phyloP scores from a whole-genome alignment of 495 filamentous ascomycete genomes.

The Penicillium fimorum region DNA sequence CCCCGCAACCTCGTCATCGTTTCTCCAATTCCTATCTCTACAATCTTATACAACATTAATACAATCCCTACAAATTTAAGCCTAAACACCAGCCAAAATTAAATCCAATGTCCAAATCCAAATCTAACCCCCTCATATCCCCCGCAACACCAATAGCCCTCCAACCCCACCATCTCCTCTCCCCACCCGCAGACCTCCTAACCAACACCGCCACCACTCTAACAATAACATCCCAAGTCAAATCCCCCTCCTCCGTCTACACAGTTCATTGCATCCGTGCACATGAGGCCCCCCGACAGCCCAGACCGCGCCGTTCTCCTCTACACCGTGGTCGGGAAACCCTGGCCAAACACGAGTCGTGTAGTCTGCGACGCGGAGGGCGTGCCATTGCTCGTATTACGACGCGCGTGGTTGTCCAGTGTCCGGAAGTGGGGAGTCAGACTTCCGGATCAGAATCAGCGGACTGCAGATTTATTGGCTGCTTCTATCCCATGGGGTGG shows the following conservation, averaged over 20 bases:
- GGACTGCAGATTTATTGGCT: background rate
- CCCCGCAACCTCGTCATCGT: background rate
- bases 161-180: conserved; percentile 26
- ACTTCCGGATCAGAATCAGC: background rate
- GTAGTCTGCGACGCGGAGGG: conserved; percentile 19
- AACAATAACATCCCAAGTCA: conserved; percentile 17
- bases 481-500: conserved; percentile 7
- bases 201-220: conserved; percentile 30
- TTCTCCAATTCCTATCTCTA: background rate
- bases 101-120: background rate
- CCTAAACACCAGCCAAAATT: background rate
- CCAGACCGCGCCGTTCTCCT: conserved; percentile 17
- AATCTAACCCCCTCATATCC: conserved; percentile 3
- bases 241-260: conserved; percentile 16
- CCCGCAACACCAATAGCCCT: conserved; percentile 24
- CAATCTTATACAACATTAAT: background rate
- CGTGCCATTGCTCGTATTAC: conserved; percentile 19
- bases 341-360: conserved; percentile 22
- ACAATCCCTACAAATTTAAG: background rate
- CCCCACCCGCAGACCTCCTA: conserved; percentile 26
- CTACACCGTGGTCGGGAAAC: conserved; percentile 21
- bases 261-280: conserved; percentile 19
- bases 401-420: conserved; percentile 22
- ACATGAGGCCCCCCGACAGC: conserved; percentile 20
- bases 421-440: conserved; percentile 12